Percentiles rank a stretch among this genome's conserved stretches.
Conservation (phyloP, 2,329 filamentous ascomycete genomes). For the Paecilomyces variotii region DNA sequence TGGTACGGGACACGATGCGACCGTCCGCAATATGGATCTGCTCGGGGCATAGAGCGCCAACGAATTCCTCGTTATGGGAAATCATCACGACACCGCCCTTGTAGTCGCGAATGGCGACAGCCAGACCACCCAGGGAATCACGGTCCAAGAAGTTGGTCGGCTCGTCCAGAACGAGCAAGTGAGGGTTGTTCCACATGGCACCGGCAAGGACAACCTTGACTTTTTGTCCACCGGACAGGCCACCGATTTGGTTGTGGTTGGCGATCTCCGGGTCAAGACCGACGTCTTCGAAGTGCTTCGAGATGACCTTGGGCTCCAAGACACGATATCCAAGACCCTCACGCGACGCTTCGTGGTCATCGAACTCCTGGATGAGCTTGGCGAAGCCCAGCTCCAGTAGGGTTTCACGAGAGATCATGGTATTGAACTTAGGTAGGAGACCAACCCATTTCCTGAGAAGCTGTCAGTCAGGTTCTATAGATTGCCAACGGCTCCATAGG, state of each 20-base stretch:
- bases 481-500: background rate
- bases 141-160: conserved; percentile 99
- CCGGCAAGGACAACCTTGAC: conserved; percentile 97
- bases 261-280: conserved; percentile 96
- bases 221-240: conserved; percentile 92
- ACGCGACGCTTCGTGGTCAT: conserved; percentile 96
- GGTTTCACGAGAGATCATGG: conserved; percentile 86
- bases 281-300: conserved; percentile 96
- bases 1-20: conserved; percentile 74
- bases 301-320: conserved; percentile 86
- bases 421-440: conserved; percentile 87
- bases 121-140: conserved; percentile 90
- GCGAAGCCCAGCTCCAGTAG: conserved; percentile 75
- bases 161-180: conserved; percentile 94
- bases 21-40: conserved; percentile 93
- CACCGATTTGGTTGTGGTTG: conserved; percentile 97
- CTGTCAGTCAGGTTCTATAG: background rate
- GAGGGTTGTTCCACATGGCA: conserved; percentile 98
- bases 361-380: conserved; percentile 95
- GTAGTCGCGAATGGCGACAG: conserved; percentile 97
- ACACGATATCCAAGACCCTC: conserved; percentile 95
- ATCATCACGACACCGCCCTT: conserved; percentile 99
- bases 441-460: conserved; percentile 71
- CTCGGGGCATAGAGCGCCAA: conserved; percentile 89
- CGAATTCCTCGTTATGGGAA: conserved; percentile 98